Evolutionary conservation across 352 stramenopile species (phyloP).

Genomic region (Thalassiosira sp.): DNA sequence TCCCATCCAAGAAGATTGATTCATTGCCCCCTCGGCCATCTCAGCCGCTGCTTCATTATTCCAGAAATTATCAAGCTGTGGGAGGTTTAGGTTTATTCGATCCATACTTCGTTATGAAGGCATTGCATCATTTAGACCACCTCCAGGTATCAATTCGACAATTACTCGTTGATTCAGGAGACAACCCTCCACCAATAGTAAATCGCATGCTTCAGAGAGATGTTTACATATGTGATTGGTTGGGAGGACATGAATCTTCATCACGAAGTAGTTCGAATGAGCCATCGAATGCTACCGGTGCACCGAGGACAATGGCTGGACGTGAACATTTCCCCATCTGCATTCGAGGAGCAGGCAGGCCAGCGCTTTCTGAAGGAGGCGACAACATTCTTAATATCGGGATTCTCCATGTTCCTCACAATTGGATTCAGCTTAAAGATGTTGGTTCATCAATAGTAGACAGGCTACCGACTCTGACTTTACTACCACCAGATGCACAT

Average conservation of each 20-base stretch:
- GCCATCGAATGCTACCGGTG: slow-evolving; percentile 25
- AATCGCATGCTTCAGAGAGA: slow-evolving; percentile 66
- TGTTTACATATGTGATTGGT: slow-evolving; percentile 79
- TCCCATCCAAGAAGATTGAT: slow-evolving; percentile 72
- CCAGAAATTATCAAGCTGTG: slow-evolving; percentile 58
- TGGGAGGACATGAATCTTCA: slow-evolving; percentile 43
- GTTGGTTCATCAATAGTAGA: slow-evolving; percentile 11
- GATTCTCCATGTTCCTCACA: slow-evolving; percentile 69
- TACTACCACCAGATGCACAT: slow-evolving; percentile 77
- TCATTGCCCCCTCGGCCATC: slow-evolving; percentile 66
- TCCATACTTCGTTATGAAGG: slow-evolving; percentile 67
- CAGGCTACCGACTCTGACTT: slow-evolving; percentile 60
- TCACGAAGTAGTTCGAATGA: slow-evolving; percentile 20
- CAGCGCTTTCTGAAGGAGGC: slow-evolving; percentile 46
- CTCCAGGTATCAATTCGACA: slow-evolving; percentile 63
- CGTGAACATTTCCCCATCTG: slow-evolving; percentile 69
- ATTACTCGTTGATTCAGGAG: slow-evolving; percentile 23
- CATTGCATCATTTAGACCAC: slow-evolving; percentile 68
- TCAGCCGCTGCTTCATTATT: slow-evolving; percentile 69
- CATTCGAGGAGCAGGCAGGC: slow-evolving; percentile 59
- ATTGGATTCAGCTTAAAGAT: slow-evolving; percentile 39
- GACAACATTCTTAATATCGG: slow-evolving; percentile 69
- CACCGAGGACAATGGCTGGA: slow-evolving; percentile 22
- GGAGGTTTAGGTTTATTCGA: slow-evolving; percentile 71
- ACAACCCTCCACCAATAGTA: slow-evolving; percentile 30